phyloP scores from a whole-genome alignment of 306 rosid species.

The Castanopsis chinensis region DNA sequence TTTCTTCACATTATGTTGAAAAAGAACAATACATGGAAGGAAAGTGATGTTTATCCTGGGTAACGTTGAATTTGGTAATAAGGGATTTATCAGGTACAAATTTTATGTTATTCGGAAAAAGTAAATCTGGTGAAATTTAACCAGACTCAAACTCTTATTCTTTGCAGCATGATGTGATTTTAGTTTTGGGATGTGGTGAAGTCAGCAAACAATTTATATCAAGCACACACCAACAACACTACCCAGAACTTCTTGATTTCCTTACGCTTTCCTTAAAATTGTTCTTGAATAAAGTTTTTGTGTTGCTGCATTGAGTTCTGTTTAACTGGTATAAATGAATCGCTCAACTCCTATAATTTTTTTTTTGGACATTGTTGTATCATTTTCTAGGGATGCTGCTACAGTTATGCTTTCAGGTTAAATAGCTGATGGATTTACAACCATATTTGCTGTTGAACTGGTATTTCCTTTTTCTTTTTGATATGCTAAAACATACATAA shows the following conservation, averaged over 20 bases:
- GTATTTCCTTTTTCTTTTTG: slow-evolving; percentile 26
- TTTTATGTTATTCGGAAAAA: not conserved
- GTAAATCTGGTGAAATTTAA: not conserved
- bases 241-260: not conserved
- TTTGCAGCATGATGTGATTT: not conserved
- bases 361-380: not conserved
- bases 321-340: not conserved
- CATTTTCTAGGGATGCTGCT: slow-evolving; percentile 72
- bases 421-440: slow-evolving; percentile 85
- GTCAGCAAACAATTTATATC: not conserved
- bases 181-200: not conserved
- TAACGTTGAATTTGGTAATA: too few relatives aligned
- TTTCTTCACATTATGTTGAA: not conserved
- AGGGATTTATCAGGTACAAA: not conserved
- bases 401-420: slow-evolving; percentile 95
- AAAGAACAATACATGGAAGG: not conserved
- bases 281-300: not conserved
- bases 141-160: not conserved
- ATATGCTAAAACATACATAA: not conserved
- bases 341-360: not conserved
- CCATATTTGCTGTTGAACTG: slow-evolving; percentile 89
- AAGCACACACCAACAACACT: not conserved
- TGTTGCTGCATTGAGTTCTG: not conserved
- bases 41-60: too few relatives aligned
- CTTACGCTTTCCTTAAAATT: not conserved